phyloP scores from a whole-genome alignment of 768 basidiomycete genomes.

The Amanita pallidorosea region DNA sequence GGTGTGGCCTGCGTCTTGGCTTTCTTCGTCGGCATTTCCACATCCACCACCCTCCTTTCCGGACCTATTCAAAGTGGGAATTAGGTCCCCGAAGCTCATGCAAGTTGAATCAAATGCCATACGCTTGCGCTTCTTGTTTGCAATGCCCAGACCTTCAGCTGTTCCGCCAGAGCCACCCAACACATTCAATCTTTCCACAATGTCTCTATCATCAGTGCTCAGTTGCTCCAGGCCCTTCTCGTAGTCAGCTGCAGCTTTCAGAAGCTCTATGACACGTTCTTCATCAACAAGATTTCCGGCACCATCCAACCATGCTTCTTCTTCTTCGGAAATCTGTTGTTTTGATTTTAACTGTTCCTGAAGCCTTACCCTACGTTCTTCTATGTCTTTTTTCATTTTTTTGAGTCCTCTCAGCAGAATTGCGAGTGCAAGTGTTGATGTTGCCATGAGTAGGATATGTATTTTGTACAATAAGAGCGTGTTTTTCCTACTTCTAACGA shows the following conservation, averaged over 20 bases:
- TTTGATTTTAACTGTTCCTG: background rate
- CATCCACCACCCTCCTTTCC: background rate
- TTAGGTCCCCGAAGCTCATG: background rate
- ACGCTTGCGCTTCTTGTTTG: background rate
- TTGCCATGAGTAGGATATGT: slow-evolving; percentile 3
- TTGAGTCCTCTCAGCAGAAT: slow-evolving; percentile 11
- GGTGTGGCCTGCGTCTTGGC: background rate
- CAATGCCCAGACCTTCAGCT: background rate
- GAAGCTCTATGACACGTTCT: slow-evolving; percentile 10
- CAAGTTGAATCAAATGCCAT: background rate
- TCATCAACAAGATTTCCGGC: slow-evolving; percentile 15
- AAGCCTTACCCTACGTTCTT: slow-evolving; percentile 6
- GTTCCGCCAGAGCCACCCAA: background rate
- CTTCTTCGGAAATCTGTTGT: slow-evolving; percentile 8
- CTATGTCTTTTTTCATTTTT: slow-evolving; percentile 7
- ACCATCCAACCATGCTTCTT: slow-evolving; percentile 14
- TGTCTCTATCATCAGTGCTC: background rate
- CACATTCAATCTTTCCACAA: background rate
- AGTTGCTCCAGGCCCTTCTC: slow-evolving; percentile 8
- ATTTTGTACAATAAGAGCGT: slow-evolving; percentile 1
- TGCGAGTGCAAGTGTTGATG: slow-evolving; percentile 5
- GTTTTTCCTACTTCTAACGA: background rate
- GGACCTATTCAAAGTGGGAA: slow-evolving; percentile 1
- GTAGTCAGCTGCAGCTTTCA: slow-evolving; percentile 13
- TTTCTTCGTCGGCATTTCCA: slow-evolving; percentile 2